These are phyloP conservation scores for Kentomonas sorsogonicus DNA, from an alignment of 208 protist species.

Conservation along the genomic window DNA sequence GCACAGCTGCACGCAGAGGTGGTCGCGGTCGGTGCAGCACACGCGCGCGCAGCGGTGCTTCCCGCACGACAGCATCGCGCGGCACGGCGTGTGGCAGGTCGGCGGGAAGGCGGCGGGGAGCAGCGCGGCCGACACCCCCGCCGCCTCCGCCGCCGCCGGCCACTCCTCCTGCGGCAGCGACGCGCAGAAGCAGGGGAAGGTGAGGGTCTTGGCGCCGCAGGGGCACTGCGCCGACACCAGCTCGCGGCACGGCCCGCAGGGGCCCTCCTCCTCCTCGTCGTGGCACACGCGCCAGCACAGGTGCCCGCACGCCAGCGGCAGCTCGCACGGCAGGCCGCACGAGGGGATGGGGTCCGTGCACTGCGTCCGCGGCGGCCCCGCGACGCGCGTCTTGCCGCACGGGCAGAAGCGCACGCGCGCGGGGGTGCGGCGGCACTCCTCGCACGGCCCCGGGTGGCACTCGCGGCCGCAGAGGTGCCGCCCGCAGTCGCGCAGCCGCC, in stretches of 20 bases:
- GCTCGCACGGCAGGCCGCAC: constrained; percentile 73
- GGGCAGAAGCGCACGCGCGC: constrained; percentile 40
- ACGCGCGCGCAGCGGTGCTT: constrained; percentile 77
- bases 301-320: constrained; percentile 80
- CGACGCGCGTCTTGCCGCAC: constrained; percentile 37
- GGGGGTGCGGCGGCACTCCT: constrained; percentile 51
- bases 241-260: constrained; percentile 75
- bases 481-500: constrained; percentile 70
- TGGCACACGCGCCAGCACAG: constrained; percentile 73
- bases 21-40: constrained; percentile 79
- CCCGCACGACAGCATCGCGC: constrained; percentile 64
- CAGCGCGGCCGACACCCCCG: constrained; percentile 11
- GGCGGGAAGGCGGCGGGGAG: constrained; percentile 38
- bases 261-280: constrained; percentile 62
- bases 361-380: constrained; percentile 26
- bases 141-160: constrained; percentile 27
- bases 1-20: constrained; percentile 81
- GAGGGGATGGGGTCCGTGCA: constrained; percentile 84
- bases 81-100: constrained; percentile 59
- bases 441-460: constrained; percentile 79
- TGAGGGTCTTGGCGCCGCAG: constrained; percentile 47
- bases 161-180: constrained; percentile 58
- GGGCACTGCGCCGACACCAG: constrained; percentile 41
- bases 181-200: constrained; percentile 72
- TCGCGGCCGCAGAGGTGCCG: constrained; percentile 65